A percentile compares a stretch with the other conserved stretches of the same genome.
Evolutionary conservation across 768 basidiomycete species (phyloP).

Genomic region (Pisolithus albus): DNA sequence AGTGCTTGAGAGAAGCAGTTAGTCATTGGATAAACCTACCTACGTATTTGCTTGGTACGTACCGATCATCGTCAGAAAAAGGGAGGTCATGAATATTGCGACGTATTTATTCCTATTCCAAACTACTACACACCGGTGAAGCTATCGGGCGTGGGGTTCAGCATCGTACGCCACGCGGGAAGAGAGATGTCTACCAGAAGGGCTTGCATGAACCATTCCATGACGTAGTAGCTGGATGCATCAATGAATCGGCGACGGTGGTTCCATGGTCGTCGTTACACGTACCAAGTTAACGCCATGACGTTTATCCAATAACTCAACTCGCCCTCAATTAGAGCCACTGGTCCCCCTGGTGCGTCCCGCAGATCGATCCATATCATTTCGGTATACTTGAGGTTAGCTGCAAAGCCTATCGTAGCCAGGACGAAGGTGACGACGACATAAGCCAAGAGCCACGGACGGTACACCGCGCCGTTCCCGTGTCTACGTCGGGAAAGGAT

Average conservation of each 20-base stretch:
- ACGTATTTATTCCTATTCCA: conserved; percentile 10
- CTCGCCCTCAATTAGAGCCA: conserved; percentile 10
- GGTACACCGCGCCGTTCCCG: background rate
- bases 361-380: conserved; percentile 30
- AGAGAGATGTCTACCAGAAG: conserved; percentile 10
- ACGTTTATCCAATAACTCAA: conserved; percentile 15
- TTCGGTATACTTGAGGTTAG: conserved; percentile 21
- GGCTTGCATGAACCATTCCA: conserved; percentile 26
- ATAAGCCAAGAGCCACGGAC: conserved; percentile 13
- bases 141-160: background rate
- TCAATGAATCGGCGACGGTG: background rate
- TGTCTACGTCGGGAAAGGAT: conserved; percentile 3
- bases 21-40: background rate
- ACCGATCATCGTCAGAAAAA: conserved; percentile 12
- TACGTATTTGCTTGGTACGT: background rate
- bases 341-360: conserved; percentile 6
- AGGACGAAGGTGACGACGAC: conserved; percentile 20
- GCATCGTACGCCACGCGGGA: background rate
- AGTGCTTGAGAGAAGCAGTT: conserved; percentile 5
- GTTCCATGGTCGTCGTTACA: background rate
- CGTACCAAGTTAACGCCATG: conserved; percentile 14
- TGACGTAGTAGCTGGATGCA: conserved; percentile 16
- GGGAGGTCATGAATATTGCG: conserved; percentile 11
- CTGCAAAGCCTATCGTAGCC: conserved; percentile 20
- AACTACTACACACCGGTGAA: conserved; percentile 11